Conservation (phyloP, 179 eudicot genomes). For the Heliamphora pulchella region DNA sequence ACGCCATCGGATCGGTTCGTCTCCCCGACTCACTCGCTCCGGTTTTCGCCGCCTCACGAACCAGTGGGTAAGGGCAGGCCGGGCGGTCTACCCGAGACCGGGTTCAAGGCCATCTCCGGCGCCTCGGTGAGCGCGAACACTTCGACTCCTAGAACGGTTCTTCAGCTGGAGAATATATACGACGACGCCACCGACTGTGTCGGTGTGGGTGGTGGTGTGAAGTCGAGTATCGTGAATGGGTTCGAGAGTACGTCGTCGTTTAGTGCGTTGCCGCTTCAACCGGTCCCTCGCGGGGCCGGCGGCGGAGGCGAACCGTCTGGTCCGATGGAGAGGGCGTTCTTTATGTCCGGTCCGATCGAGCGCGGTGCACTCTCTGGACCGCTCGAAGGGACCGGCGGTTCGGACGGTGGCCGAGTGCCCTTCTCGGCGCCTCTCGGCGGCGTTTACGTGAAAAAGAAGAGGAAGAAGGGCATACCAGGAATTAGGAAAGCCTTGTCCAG, state of each 20-base stretch:
- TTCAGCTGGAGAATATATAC: slow-evolving; percentile 30
- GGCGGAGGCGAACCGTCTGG: slow-evolving; percentile 39
- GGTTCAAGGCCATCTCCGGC: slow-evolving; percentile 75
- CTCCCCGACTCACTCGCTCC: slow-evolving; percentile 61
- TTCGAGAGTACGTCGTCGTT: slow-evolving; percentile 85
- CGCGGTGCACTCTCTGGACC: slow-evolving; percentile 90
- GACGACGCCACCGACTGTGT: slow-evolving; percentile 37
- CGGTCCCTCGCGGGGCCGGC: slow-evolving; percentile 41
- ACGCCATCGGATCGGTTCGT: slow-evolving; percentile 75
- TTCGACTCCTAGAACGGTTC: slow-evolving; percentile 60
- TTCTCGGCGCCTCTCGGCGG: slow-evolving; percentile 83
- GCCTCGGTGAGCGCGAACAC: slow-evolving; percentile 89
- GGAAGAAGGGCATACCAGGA: slow-evolving; percentile 56
- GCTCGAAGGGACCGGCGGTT: slow-evolving; percentile 33
- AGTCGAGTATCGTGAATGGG: slow-evolving; percentile 48
- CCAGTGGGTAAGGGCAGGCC: slow-evolving; percentile 23
- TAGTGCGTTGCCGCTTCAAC: slow-evolving; percentile 67
- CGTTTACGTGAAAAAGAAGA: slow-evolving; percentile 45
- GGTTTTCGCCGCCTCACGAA: slow-evolving; percentile 46
- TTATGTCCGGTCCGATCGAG: slow-evolving; percentile 93
- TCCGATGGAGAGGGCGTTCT: slow-evolving; percentile 46
- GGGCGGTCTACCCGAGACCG: slow-evolving; percentile 23
- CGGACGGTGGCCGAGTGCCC: slow-evolving; percentile 39
- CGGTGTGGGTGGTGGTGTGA: slow-evolving; percentile 19
- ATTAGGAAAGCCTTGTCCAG: slow-evolving; percentile 46